Evolutionary conservation across 2,329 filamentous ascomycete genomes (phyloP).

Genomic region (Trichoderma sp.): DNA sequence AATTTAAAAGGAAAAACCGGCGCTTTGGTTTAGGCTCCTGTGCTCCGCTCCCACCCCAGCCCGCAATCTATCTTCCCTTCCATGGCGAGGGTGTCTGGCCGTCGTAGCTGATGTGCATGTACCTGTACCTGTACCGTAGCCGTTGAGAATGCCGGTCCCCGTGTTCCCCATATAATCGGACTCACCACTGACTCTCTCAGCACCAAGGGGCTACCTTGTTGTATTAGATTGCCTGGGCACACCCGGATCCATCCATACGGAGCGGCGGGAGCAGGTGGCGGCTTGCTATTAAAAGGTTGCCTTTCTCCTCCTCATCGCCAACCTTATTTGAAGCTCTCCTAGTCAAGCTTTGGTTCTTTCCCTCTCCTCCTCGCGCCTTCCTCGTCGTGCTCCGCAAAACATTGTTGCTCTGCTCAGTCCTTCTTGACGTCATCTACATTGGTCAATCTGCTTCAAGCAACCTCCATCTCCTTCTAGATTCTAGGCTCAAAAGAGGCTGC

Average conservation of each 20-base stretch:
- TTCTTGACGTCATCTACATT: neutral
- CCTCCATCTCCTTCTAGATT: neutral
- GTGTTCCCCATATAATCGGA: conserved; percentile 18
- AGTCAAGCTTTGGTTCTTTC: neutral
- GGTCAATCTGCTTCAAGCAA: neutral
- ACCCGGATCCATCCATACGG: conserved; percentile 16
- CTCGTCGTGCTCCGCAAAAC: neutral
- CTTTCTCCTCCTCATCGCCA: conserved; percentile 14
- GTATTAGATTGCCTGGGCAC: conserved; percentile 3
- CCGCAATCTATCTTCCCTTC: conserved; percentile 2
- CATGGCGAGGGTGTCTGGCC: neutral
- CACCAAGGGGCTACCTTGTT: conserved; percentile 15
- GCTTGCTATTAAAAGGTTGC: conserved; percentile 15
- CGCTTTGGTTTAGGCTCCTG: conserved; percentile 20
- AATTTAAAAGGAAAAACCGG: conserved; percentile 13
- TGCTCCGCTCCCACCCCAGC: conserved; percentile 14
- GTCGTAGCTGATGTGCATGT: neutral
- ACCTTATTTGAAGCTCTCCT: neutral
- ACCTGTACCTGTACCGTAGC: conserved; percentile 2
- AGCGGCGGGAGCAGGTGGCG: neutral
- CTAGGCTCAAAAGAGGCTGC: neutral
- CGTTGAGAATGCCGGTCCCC: neutral
- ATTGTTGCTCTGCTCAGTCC: neutral
- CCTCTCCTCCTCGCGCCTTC: neutral
- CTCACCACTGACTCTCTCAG: conserved; percentile 15